Conservation (phyloP, 768 basidiomycete genomes). For the Suillus americanus region DNA sequence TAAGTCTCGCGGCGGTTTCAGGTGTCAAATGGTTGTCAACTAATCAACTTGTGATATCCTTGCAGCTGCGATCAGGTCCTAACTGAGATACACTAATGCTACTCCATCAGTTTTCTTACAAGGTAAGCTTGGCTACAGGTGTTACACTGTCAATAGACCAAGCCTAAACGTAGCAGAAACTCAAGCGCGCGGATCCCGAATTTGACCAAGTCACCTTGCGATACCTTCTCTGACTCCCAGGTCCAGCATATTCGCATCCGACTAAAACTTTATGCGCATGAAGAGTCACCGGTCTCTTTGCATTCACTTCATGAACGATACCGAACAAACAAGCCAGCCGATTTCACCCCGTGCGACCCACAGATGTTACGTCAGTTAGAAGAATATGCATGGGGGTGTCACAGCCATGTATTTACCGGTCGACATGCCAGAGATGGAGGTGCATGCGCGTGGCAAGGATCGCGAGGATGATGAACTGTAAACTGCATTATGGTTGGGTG, state of each 20-base stretch:
- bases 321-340: background rate
- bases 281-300: background rate
- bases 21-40: background rate
- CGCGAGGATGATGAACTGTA: slow-evolving; percentile 6
- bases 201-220: background rate
- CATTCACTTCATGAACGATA: background rate
- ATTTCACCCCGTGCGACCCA: too few species aligned
- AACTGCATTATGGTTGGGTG: background rate
- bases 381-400: too few species aligned
- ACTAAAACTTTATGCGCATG: background rate
- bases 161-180: background rate
- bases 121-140: background rate
- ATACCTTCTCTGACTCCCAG: background rate
- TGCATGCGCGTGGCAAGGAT: slow-evolving; percentile 5
- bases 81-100: background rate
- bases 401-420: background rate
- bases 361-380: too few species aligned
- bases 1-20: background rate
- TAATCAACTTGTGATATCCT: background rate
- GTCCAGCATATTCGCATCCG: background rate
- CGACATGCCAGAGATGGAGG: slow-evolving; percentile 7
- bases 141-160: background rate
- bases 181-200: background rate
- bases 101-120: background rate
- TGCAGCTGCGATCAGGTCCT: background rate